These are phyloP conservation scores for Ascochyta fabae DNA, from an alignment of 2,329 filamentous ascomycete species.

Conservation along the genomic window DNA sequence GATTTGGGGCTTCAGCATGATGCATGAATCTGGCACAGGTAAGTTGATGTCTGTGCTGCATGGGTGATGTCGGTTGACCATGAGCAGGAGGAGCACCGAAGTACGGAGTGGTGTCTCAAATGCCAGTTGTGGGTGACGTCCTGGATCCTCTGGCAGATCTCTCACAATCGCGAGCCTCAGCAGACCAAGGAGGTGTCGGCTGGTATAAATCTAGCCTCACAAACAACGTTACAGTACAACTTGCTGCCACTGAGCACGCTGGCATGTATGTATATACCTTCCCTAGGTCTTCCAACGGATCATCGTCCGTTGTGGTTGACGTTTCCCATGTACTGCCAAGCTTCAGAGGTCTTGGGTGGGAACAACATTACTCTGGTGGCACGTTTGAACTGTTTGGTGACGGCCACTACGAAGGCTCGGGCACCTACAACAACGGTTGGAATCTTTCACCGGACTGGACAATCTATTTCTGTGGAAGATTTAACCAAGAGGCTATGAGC, in stretches of 20 bases:
- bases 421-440: conserved; percentile 72
- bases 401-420: conserved; percentile 64
- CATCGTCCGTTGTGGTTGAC: conserved; percentile 63
- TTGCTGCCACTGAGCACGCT: conserved; percentile 63
- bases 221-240: conserved; percentile 63
- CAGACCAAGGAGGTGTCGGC: conserved; percentile 65
- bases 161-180: conserved; percentile 57
- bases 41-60: neutral
- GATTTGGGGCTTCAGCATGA: conserved; percentile 46
- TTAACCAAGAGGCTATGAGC: conserved; percentile 52
- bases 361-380: conserved; percentile 69
- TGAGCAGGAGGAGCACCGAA: conserved; percentile 40
- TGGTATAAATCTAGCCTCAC: conserved; percentile 65
- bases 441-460: conserved; percentile 68
- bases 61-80: no score
- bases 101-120: conserved; percentile 47
- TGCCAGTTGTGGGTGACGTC: conserved; percentile 39
- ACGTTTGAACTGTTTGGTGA: conserved; percentile 60
- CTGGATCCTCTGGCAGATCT: conserved; percentile 62
- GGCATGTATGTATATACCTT: conserved; percentile 68
- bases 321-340: conserved; percentile 69
- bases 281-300: conserved; percentile 43
- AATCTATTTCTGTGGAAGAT: conserved; percentile 69
- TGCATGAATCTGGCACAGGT: conserved; percentile 43
- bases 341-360: conserved; percentile 64